Evolutionary conservation across 352 stramenopile species (phyloP), one percentile per base, ranked within the genome.

Genomic region (Globisporangium mamillatum): DNA sequence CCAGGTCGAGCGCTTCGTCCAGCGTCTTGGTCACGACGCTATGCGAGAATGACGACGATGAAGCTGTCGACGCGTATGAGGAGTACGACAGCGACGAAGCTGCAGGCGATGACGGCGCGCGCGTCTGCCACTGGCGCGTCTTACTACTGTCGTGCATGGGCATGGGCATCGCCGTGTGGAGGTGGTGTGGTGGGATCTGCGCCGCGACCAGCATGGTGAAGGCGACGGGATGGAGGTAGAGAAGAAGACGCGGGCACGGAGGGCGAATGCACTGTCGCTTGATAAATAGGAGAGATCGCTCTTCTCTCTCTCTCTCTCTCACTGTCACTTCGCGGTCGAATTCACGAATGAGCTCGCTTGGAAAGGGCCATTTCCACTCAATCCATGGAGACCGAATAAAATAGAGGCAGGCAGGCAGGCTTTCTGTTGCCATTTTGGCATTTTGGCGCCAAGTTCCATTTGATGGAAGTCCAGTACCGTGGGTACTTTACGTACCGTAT

Each of bases 1-100:
- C 79, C 24, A 87, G 68, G 73, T 87, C 79, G 24, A 78, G 64
- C 27, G 67, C 66, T 52, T 81, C 77, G 60, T 84, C 70, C 62
- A 32, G 60, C 57, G 44, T 69, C 55, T 38, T 59, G 44, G 14
- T 72, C 67, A 60, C 52, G 63, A 18, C 66, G 61, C 53, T 57
- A 63, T 68, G 67, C 27, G 54, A 14, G 54, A 41, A 60, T 4
- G 54, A n/a, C 16, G 25, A 20, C 16, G 25, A 60, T 18, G 20
- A 20, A 4, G 38, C 38, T 20, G 38, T 48, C 38, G 38, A 48
- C 38, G 38, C 36, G 27, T 29, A 60, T 29, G 54, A 29, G 27
- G 34, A 24, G 25, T 18, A 59, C 53, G 53, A 20, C 25, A 29
- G 10, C 54, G 25, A 60, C 54, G 9, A 9, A 38, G 34, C 34